A percentile compares a stretch with the other conserved stretches of the same genome.
These are phyloP conservation scores for Neurospora tetraspora DNA, from an alignment of 495 filamentous ascomycete genomes.

Conservation along the genomic window DNA sequence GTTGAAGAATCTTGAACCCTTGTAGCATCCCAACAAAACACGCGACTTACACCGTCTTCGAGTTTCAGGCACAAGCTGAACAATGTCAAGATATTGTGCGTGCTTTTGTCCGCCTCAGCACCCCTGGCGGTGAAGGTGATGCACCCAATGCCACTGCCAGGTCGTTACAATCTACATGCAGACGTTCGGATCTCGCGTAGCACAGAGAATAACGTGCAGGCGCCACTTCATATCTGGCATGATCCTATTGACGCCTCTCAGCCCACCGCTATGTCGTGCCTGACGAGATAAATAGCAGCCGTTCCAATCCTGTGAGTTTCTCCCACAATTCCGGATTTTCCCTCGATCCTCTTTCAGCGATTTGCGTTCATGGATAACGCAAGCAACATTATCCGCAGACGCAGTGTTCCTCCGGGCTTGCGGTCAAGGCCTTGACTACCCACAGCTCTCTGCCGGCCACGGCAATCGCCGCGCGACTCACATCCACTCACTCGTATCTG, in stretches of 20 bases:
- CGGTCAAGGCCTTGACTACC: not conserved
- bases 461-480: not conserved
- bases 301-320: not conserved
- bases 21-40: not conserved
- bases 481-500: not conserved
- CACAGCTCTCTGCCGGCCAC: not conserved
- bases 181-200: not conserved
- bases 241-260: not conserved
- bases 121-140: not conserved
- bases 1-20: not conserved
- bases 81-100: not conserved
- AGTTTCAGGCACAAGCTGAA: not conserved
- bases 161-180: not conserved
- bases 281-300: not conserved
- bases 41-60: not conserved
- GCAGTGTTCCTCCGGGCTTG: not conserved
- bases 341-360: not conserved
- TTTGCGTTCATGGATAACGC: not conserved
- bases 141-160: not conserved
- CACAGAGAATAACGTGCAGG: not conserved
- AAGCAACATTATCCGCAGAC: not conserved
- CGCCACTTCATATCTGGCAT: not conserved
- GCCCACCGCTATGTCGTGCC: not conserved
- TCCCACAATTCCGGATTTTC: not conserved
- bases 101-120: not conserved